phyloP scores from a whole-genome alignment of 768 basidiomycete genomes.

The Rhizopogon sp. region DNA sequence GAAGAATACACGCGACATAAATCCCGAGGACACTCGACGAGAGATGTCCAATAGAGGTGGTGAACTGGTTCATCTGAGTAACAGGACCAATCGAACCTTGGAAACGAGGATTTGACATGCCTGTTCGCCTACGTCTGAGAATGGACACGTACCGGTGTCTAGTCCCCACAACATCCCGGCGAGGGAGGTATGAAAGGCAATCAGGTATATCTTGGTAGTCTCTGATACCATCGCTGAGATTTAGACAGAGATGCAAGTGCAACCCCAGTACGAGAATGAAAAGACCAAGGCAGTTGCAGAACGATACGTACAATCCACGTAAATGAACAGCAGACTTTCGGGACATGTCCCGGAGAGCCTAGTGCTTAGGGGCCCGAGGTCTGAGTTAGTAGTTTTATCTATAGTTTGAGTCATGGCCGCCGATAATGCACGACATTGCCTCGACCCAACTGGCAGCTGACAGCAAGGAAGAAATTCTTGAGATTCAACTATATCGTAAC shows the following conservation, averaged over 20 bases:
- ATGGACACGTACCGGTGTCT: constrained; percentile 20
- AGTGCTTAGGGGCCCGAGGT: not conserved
- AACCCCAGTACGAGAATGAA: too few relatives aligned
- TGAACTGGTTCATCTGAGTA: constrained; percentile 43
- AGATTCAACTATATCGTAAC: too few relatives aligned
- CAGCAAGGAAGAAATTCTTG: too few relatives aligned
- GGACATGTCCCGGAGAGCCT: too few relatives aligned
- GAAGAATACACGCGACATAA: constrained; percentile 37
- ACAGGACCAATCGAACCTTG: constrained; percentile 37
- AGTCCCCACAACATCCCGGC: constrained; percentile 27
- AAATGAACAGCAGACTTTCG: not conserved
- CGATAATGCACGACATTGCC: too few relatives aligned
- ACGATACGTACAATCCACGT: not conserved
- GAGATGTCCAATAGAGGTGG: constrained; percentile 30
- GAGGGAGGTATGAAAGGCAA: constrained; percentile 21
- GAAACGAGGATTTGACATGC: not conserved
- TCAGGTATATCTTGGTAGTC: constrained; percentile 18
- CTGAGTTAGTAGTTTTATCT: too few relatives aligned
- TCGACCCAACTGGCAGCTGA: too few relatives aligned
- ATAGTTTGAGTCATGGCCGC: too few relatives aligned
- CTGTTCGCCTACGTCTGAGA: not conserved
- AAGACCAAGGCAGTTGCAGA: not conserved
- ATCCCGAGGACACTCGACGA: constrained; percentile 36
- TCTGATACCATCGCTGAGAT: constrained; percentile 8
- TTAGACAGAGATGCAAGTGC: too few relatives aligned